Base-by-base conservation (phyloP, 2,329 filamentous ascomycete species). In the Neurospora sp. region DNA sequence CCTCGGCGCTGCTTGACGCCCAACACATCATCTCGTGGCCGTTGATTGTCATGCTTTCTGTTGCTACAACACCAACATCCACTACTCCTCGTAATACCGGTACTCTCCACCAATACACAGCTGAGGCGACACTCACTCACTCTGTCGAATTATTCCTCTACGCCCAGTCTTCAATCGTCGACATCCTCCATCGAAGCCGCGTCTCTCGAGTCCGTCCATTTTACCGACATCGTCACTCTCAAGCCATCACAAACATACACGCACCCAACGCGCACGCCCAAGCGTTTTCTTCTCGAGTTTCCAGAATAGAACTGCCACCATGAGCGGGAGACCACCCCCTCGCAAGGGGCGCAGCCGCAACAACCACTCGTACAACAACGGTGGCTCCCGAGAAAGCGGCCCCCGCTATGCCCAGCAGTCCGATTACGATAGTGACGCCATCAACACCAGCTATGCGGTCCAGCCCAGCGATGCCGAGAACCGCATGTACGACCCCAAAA, bases 361-460 rank as follows among this genome's bases (percentile, higher is more conserved):
- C 52, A 73, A 76, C 28, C 74, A 76, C 42, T 71, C 73, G 10
- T 75, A 73, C 74, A 72, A 68, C 68, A 62, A 62, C 3, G 52
- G 52, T 15, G 52, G 52, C 52, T n/a, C 52, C 7, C 52, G 52
- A 62, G 52, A 62, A 33, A 73, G 72, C 68, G 73, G 73, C 9
- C 77, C 79, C 4, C 74, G 75, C 40, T 74, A 76, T 43, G 79
- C 81, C 71, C 78, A 79, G 33, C 80, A 79, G 38, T 86, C 85
- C 66, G 89, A 91, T 79, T 90, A 91, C 81, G 89, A 91, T 75
- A 90, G 89, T 72, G 89, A 91, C 78, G 85, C 84, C 77, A 75
- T 81, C 75, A 80, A 81, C 67, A 72, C 78, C 67, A 78, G 82
- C 76, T 75, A 81, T 74, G 70, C 80, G 76, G 71, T 80, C 76